These are phyloP conservation scores for Umbelopsis sp. DNA, from an alignment of 192 early-diverging fungal species.

Conservation along the genomic window DNA sequence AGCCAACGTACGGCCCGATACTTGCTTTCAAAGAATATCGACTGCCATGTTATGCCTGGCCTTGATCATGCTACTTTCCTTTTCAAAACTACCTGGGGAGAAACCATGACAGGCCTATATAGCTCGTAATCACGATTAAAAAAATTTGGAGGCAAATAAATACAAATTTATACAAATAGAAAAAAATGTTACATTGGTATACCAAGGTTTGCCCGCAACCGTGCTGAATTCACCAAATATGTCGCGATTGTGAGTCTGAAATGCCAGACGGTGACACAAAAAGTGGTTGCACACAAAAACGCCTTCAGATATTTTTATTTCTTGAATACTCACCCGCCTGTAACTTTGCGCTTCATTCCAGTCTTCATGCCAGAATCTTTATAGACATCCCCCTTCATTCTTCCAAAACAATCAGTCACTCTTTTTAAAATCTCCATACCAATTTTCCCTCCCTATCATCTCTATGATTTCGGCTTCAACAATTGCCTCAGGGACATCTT, in stretches of 20 bases:
- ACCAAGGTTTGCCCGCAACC: too few relatives aligned
- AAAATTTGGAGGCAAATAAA: too few relatives aligned
- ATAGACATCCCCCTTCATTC: background rate
- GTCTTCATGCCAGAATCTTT: constrained; percentile 4
- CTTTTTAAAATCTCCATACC: background rate
- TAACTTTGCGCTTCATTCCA: background rate
- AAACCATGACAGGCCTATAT: background rate
- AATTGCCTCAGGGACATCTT: constrained; percentile 25
- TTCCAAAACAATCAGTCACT: background rate
- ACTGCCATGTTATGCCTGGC: constrained; percentile 43
- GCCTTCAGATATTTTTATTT: constrained; percentile 5
- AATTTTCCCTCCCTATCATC: constrained; percentile 1
- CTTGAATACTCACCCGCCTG: background rate
- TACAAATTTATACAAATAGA: too few relatives aligned
- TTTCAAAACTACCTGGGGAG: constrained; percentile 38
- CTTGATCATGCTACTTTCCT: constrained; percentile 53
- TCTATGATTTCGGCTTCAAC: constrained; percentile 35
- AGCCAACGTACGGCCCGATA: constrained; percentile 41
- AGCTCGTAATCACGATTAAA: background rate
- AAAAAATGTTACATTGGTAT: too few relatives aligned
- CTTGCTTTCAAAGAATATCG: constrained; percentile 37
- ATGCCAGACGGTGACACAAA: background rate
- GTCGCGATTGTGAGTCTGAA: constrained; percentile 17
- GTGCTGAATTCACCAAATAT: constrained; percentile 12
- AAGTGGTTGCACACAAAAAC: constrained; percentile 2